These are phyloP conservation scores for Microbotryum lychnidis-dioicae DNA, from an alignment of 1,284 basidiomycete genomes.

Conservation along the genomic window DNA sequence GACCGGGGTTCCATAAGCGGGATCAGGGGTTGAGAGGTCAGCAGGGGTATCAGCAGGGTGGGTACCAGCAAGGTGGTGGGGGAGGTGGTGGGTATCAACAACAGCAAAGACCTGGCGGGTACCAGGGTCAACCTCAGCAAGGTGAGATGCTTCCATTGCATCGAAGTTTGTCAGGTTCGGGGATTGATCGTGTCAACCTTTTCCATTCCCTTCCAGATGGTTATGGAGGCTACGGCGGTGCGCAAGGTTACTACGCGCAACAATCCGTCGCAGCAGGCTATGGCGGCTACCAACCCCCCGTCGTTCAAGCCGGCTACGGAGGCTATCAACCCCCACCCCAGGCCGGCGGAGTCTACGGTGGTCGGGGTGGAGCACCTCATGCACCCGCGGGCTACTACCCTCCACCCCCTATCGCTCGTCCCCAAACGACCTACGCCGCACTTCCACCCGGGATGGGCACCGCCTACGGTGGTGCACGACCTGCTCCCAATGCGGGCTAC, in stretches of 20 bases:
- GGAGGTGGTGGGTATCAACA: neutral
- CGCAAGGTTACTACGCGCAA: too few relatives aligned
- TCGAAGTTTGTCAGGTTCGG: neutral
- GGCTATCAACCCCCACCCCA: neutral
- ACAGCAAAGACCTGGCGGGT: neutral
- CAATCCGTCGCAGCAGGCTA: neutral
- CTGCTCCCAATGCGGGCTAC: too few relatives aligned
- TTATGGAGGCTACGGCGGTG: neutral
- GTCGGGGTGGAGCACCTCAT: too few relatives aligned
- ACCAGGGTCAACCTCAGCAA: neutral
- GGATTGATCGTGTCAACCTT: neutral
- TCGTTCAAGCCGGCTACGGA: neutral
- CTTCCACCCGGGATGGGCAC: too few relatives aligned
- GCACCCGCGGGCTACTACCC: too few relatives aligned
- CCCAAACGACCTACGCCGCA: too few relatives aligned
- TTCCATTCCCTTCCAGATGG: neutral
- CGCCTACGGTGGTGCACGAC: too few relatives aligned
- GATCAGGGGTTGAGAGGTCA: neutral
- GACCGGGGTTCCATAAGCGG: conserved; percentile 27
- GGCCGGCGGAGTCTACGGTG: too few relatives aligned
- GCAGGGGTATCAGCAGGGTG: neutral
- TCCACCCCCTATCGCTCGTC: too few relatives aligned
- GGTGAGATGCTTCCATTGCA: neutral
- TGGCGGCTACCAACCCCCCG: neutral
- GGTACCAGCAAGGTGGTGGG: neutral